Conservation (phyloP, 148 eudicot genomes). For the Camellia japonica region DNA sequence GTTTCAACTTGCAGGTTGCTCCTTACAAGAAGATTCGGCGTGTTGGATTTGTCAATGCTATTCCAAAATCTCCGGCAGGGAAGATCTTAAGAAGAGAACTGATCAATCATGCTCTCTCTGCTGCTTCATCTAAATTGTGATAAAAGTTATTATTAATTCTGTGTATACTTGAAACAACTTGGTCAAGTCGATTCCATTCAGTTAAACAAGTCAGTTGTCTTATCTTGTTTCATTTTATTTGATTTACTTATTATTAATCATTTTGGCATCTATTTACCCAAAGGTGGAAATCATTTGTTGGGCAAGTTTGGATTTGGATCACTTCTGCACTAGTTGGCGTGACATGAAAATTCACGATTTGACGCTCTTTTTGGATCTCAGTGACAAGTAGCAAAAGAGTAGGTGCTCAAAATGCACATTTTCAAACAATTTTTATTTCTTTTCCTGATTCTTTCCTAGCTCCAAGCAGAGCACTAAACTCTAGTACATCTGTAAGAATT, state of each 20-base stretch:
- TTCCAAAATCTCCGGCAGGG: constrained; percentile 77
- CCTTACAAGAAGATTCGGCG: constrained; percentile 90
- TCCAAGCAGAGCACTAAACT: no score
- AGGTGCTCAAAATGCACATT: no score
- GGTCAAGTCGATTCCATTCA: not conserved
- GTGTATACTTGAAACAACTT: not conserved
- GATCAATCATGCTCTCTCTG: constrained; percentile 49
- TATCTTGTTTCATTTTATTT: not conserved
- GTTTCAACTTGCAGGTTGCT: constrained; percentile 54
- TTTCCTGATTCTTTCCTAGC: no score
- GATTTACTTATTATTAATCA: no score
- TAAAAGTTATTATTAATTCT: not conserved
- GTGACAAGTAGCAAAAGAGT: no score
- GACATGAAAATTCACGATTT: no score
- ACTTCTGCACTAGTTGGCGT: no score
- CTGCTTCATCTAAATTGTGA: constrained; percentile 44
- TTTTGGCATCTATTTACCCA: not conserved
- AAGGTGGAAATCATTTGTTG: no score
- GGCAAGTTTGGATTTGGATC: no score
- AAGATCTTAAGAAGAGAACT: constrained; percentile 82
- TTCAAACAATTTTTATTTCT: no score
- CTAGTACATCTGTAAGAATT: no score
- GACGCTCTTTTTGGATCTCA: no score
- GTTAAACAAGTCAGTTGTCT: not conserved
- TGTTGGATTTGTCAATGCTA: constrained; percentile 58